Evolutionary conservation across 2,329 filamentous ascomycete species (phyloP).

Genomic region (Furcasterigmium furcatum): DNA sequence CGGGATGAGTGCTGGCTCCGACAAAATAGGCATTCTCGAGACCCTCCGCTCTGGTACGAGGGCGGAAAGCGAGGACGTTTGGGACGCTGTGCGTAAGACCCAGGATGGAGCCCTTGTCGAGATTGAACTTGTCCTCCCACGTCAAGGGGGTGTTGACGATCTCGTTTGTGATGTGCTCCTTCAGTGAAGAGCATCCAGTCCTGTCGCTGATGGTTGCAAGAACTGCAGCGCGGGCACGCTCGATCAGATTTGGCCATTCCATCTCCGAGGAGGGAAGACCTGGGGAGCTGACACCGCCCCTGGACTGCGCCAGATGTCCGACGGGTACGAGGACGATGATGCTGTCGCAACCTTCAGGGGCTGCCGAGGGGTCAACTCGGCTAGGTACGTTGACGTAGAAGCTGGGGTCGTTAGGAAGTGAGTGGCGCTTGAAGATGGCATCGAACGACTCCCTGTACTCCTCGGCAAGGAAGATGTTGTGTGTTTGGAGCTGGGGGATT

Average conservation of each 20-base stretch:
- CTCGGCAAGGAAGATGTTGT: slow-evolving; percentile 77
- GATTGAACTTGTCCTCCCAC: slow-evolving; percentile 68
- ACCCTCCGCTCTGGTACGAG: slow-evolving; percentile 49
- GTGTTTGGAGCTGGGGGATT: slow-evolving; percentile 61
- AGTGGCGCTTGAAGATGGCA: slow-evolving; percentile 67
- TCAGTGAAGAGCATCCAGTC: slow-evolving; percentile 50
- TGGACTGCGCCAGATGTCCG: slow-evolving; percentile 59
- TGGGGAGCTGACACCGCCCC: slow-evolving; percentile 19
- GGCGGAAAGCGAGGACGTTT: slow-evolving; percentile 67
- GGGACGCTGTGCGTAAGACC: slow-evolving; percentile 72
- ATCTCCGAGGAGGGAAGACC: slow-evolving; percentile 33
- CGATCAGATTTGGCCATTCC: slow-evolving; percentile 60
- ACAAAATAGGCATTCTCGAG: slow-evolving; percentile 64
- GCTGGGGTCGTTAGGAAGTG: slow-evolving; percentile 64
- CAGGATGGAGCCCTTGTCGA: slow-evolving; percentile 71
- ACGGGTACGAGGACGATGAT: slow-evolving; percentile 71
- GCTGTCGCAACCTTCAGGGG: slow-evolving; percentile 61
- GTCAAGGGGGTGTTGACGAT: slow-evolving; percentile 61
- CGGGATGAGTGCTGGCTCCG: slow-evolving; percentile 72
- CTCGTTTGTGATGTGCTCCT: slow-evolving; percentile 53
- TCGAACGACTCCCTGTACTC: slow-evolving; percentile 73
- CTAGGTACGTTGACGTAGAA: slow-evolving; percentile 79
- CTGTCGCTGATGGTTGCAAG: slow-evolving; percentile 57
- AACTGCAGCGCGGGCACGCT: slow-evolving; percentile 56
- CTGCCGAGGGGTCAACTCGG: slow-evolving; percentile 64